Evolutionary conservation across 2,329 filamentous ascomycete species (phyloP).

Genomic region (Fusarium sp.): DNA sequence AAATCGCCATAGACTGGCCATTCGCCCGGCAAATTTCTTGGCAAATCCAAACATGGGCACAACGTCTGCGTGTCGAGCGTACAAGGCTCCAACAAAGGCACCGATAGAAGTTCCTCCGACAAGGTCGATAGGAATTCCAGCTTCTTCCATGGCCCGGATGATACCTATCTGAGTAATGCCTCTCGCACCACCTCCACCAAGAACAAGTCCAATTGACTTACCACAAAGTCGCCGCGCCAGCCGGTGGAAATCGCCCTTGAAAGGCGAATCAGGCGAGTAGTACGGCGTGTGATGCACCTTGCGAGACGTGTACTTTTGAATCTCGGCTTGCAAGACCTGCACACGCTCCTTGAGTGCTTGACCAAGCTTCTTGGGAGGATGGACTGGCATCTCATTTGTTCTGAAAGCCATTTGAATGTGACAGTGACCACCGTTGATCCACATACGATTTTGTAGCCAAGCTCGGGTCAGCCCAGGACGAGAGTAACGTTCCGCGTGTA

Average conservation of each 20-base stretch:
- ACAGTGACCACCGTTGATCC: slow-evolving; percentile 98
- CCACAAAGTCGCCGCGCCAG: slow-evolving; percentile 91
- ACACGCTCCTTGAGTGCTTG: slow-evolving; percentile 91
- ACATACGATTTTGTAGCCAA: slow-evolving; percentile 93
- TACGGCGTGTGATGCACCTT: slow-evolving; percentile 88
- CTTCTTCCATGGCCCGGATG: slow-evolving; percentile 94
- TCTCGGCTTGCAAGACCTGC: slow-evolving; percentile 94
- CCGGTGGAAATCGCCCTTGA: slow-evolving; percentile 96
- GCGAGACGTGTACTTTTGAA: slow-evolving; percentile 97
- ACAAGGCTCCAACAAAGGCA: slow-evolving; percentile 93
- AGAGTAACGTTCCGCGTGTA: slow-evolving; percentile 91
- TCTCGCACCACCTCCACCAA: slow-evolving; percentile 92
- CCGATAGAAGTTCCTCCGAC: slow-evolving; percentile 97
- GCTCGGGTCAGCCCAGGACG: slow-evolving; percentile 84
- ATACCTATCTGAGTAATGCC: slow-evolving; percentile 95
- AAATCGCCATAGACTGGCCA: slow-evolving; percentile 99
- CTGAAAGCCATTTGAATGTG: slow-evolving; percentile 96
- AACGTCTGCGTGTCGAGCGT: slow-evolving; percentile 95
- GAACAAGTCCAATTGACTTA: slow-evolving; percentile 92
- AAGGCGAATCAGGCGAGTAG: slow-evolving; percentile 91
- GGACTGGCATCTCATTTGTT: slow-evolving; percentile 79
- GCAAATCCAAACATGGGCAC: slow-evolving; percentile 97
- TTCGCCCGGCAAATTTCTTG: slow-evolving; percentile 98
- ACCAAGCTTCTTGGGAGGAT: slow-evolving; percentile 82
- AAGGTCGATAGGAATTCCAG: slow-evolving; percentile 94